These are phyloP conservation scores for Imleria badia DNA, from an alignment of 768 basidiomycete genomes.

Conservation along the genomic window DNA sequence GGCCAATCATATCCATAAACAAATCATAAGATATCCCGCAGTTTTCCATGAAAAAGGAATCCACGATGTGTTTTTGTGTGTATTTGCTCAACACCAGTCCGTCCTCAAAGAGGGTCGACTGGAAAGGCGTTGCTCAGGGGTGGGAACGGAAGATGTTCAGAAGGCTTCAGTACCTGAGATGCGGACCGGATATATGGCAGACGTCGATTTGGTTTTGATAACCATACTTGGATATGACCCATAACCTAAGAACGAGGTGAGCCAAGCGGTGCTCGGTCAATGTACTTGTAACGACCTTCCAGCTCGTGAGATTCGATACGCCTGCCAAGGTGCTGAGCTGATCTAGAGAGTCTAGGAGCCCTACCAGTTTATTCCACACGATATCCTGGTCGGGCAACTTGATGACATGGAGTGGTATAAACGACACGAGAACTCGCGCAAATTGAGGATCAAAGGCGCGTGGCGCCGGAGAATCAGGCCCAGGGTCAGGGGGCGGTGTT, in stretches of 20 bases:
- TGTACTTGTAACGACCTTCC: constrained; percentile 51
- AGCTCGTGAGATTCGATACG: constrained; percentile 47
- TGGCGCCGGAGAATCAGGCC: constrained; percentile 45
- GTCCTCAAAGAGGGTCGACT: constrained; percentile 60
- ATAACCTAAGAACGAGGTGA: constrained; percentile 37
- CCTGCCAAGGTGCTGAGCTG: constrained; percentile 49
- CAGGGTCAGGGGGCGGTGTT: constrained; percentile 38
- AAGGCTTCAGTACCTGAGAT: constrained; percentile 48
- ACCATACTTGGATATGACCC: constrained; percentile 52
- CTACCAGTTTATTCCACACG: constrained; percentile 51
- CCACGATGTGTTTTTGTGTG: constrained; percentile 53
- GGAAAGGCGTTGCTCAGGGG: constrained; percentile 6
- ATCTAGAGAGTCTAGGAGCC: constrained; percentile 54
- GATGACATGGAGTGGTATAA: constrained; percentile 66
- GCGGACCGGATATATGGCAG: constrained; percentile 63
- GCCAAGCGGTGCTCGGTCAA: not conserved
- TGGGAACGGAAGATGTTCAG: not conserved
- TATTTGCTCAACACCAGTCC: constrained; percentile 54
- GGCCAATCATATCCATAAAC: constrained; percentile 39
- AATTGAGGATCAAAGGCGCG: constrained; percentile 67
- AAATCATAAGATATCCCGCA: constrained; percentile 53
- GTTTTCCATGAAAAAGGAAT: constrained; percentile 64
- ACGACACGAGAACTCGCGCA: constrained; percentile 63
- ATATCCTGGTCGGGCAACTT: constrained; percentile 46
- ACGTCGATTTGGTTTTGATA: constrained; percentile 38